Percentiles rank a stretch among this genome's conserved stretches.
phyloP scores from a whole-genome alignment of 768 basidiomycete genomes.

The Lactifluus echinatus region DNA sequence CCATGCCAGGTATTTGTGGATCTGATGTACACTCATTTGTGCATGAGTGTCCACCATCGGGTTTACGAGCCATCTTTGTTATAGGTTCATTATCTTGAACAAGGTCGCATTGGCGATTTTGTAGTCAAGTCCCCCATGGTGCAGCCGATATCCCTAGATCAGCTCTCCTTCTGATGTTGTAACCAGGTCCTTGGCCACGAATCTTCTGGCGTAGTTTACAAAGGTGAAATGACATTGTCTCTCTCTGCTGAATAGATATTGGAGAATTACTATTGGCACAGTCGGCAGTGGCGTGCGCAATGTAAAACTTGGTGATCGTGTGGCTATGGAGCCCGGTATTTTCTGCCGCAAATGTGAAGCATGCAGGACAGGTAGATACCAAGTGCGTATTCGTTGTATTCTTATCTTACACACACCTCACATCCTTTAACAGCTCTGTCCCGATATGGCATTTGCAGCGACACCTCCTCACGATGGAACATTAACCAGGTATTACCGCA shows the following conservation, averaged over 20 bases:
- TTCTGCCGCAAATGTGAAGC: conserved; percentile 77
- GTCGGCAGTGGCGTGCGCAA: conserved; percentile 72
- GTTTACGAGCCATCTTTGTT: conserved; percentile 3
- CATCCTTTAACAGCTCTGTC: conserved; percentile 54
- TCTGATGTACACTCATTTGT: conserved; percentile 54
- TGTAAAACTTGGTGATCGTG: conserved; percentile 75
- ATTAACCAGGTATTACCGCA: conserved; percentile 73
- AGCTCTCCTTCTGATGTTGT: conserved; percentile 1
- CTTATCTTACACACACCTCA: background rate
- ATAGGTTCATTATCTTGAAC: conserved; percentile 71
- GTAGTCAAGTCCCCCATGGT: conserved; percentile 78
- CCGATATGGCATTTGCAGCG: conserved; percentile 81
- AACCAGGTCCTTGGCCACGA: conserved; percentile 86
- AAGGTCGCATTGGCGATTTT: conserved; percentile 75
- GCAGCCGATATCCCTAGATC: conserved; percentile 9
- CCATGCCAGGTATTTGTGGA: conserved; percentile 69
- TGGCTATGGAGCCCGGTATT: conserved; percentile 87
- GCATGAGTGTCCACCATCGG: conserved; percentile 13
- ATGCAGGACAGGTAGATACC: conserved; percentile 79
- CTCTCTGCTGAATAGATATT: background rate
- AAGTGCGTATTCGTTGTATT: conserved; percentile 37
- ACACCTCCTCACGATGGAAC: conserved; percentile 94
- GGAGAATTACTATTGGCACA: conserved; percentile 23
- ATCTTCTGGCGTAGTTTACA: conserved; percentile 69
- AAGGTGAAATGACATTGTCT: conserved; percentile 34